Conservation (phyloP, 1,284 basidiomycete species). For the Blastosporella zonata region DNA sequence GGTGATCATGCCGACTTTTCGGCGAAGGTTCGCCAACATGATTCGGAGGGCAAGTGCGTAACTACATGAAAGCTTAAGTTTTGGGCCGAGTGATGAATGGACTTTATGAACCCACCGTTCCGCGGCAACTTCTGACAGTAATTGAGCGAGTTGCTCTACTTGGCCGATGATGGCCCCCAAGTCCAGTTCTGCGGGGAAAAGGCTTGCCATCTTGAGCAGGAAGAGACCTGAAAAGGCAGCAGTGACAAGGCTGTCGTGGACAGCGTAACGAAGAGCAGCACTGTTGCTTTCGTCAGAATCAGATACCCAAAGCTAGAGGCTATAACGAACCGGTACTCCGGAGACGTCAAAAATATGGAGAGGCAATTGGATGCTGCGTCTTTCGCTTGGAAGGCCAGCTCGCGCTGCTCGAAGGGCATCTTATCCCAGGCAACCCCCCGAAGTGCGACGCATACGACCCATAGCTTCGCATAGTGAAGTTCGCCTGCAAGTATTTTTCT, state of each 20-base stretch:
- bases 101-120: slow-evolving; percentile 50
- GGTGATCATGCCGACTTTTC: slow-evolving; percentile 73
- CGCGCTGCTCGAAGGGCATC: slow-evolving; percentile 90
- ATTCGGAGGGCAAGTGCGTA: slow-evolving; percentile 87
- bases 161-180: slow-evolving; percentile 69
- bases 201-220: slow-evolving; percentile 86
- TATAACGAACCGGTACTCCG: slow-evolving; percentile 66
- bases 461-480: slow-evolving; percentile 87
- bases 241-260: slow-evolving; percentile 90
- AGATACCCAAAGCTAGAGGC: neutral
- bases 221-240: slow-evolving; percentile 92
- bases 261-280: slow-evolving; percentile 82
- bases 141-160: slow-evolving; percentile 80
- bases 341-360: slow-evolving; percentile 73
- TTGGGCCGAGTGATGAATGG: neutral
- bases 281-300: slow-evolving; percentile 30
- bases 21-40: slow-evolving; percentile 86
- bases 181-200: slow-evolving; percentile 82
- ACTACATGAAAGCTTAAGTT: slow-evolving; percentile 34
- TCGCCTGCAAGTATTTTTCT: slow-evolving; percentile 86
- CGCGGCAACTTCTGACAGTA: slow-evolving; percentile 84
- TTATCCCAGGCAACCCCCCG: slow-evolving; percentile 92
- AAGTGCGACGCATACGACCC: slow-evolving; percentile 90
- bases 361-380: slow-evolving; percentile 86
- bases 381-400: slow-evolving; percentile 92